Base-by-base conservation (phyloP, 345 rosid genomes). In the Arabidopsis arenosa region DNA sequence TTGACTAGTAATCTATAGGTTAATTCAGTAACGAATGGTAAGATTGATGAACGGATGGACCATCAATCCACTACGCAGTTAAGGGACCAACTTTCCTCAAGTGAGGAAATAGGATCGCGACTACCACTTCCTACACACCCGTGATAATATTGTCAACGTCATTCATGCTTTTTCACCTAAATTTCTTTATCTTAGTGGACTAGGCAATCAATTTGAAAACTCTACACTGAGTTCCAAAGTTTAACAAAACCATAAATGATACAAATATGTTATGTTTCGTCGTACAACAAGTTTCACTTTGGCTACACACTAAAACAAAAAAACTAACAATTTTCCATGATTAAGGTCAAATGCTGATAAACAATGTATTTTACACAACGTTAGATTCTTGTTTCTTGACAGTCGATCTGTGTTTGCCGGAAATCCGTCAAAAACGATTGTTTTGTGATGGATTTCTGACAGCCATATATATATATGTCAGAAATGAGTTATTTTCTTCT, bases 11-110 rank as follows among this genome's bases (percentile, higher is more conserved):
- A 5, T 33, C 32, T 44, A 37, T 60, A 72, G 69, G 69, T 72
- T 62, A 40, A 7, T 40, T 41, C 14, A 30, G 44, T 40, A 15
- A 21, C 33, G 30, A 62, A 51, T 12, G 15, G 52, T 62, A 17
- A 65, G 65, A 66, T 17, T 47, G 33, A 47, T 58, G 11, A 9
- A 66, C 14, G n/a, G 11, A 75, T 75, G 78, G 79, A 67, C 79
- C 73, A 66, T 37, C 8, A 75, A 48, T 66, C 73, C 79, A 75
- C 73, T 49, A 48, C 5, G 67, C 0, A 35, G 13, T 39, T 44
- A 41, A 10, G 40, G 72, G 73, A 35, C 67, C 60, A 75, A 23
- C 11, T 36, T 57, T 66, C 72, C n/a, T 12, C 21, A 53, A 9
- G 26, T 53, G 44, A 36, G 4, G 57, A 55, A 37, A 1, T 48